Conservation (phyloP, 139 green algal genomes). For the Chlorella sp. region DNA sequence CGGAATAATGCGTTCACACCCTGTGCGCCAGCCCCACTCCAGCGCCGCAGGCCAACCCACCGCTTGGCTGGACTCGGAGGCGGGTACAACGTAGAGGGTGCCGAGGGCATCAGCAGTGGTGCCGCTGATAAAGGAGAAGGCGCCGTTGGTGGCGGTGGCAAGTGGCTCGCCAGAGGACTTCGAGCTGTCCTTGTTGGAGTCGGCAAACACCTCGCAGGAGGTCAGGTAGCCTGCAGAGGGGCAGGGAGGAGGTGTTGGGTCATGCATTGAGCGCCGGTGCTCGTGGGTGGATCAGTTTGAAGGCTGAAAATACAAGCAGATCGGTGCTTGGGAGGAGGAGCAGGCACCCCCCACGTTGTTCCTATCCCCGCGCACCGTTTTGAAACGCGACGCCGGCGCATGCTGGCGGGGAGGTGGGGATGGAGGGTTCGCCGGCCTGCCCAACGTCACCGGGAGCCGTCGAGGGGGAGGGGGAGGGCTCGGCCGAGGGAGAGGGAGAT, state of each 20-base stretch:
- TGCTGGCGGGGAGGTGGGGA: not conserved
- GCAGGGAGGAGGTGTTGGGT: not conserved
- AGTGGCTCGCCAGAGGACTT: not conserved
- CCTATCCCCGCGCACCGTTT: not conserved
- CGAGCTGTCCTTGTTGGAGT: not conserved
- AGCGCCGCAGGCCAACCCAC: not conserved
- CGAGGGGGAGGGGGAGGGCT: not conserved
- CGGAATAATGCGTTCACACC: not conserved
- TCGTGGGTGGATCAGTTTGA: not conserved
- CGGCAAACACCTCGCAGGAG: not conserved
- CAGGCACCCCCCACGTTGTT: too few species aligned
- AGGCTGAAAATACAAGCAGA: not conserved
- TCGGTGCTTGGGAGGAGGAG: not conserved
- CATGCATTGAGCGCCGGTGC: not conserved
- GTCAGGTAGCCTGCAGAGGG: slow-evolving; percentile 12
- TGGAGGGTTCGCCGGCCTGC: not conserved
- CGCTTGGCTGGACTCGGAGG: not conserved
- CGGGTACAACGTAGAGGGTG: not conserved
- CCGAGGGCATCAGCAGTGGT: not conserved
- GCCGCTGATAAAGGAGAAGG: not conserved
- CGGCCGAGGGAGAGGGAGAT: not conserved
- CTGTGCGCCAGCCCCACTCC: not conserved
- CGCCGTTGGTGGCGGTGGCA: not conserved
- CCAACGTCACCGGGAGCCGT: not conserved
- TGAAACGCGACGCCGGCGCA: not conserved